Evolutionary conservation across 2,329 filamentous ascomycete species (phyloP).

Genomic region (Ophiostoma australiae): DNA sequence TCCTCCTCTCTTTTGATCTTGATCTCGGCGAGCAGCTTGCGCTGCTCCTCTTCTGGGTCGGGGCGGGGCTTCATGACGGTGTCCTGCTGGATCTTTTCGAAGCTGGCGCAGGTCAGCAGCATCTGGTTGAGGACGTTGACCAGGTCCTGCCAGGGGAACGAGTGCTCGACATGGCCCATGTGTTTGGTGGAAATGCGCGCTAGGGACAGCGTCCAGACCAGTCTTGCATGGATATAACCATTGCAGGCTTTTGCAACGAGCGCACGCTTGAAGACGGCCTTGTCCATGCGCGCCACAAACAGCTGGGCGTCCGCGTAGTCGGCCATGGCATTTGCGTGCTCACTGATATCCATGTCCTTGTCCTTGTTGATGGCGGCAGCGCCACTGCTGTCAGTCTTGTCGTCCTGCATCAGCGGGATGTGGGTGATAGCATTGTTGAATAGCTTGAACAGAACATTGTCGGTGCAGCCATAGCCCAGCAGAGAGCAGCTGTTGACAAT

Average conservation of each 20-base stretch:
- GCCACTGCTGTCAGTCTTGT: not conserved
- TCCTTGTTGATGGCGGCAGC: too few species aligned
- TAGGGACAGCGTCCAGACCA: constrained; percentile 54
- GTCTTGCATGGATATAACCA: constrained; percentile 57
- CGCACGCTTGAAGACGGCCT: constrained; percentile 45
- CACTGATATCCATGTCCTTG: not conserved
- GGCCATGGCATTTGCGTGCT: not conserved
- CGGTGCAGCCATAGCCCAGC: constrained; percentile 49
- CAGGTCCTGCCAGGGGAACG: constrained; percentile 39
- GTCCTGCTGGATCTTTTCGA: constrained; percentile 38
- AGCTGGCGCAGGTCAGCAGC: constrained; percentile 29
- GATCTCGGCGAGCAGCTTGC: not conserved
- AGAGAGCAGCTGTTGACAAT: constrained; percentile 52
- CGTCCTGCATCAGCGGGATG: not conserved
- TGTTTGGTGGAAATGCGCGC: constrained; percentile 38
- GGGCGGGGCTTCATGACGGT: constrained; percentile 37
- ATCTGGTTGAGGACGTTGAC: constrained; percentile 39
- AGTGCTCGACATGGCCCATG: constrained; percentile 41
- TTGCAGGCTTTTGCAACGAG: constrained; percentile 50
- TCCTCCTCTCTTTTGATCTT: not conserved
- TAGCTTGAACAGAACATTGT: constrained; percentile 43
- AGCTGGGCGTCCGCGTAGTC: not conserved
- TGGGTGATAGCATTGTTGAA: constrained; percentile 14
- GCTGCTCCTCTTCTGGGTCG: not conserved
- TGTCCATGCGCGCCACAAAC: constrained; percentile 43